Base-by-base conservation (phyloP, 2,329 filamentous ascomycete species). In the Venturia aucupariae region DNA sequence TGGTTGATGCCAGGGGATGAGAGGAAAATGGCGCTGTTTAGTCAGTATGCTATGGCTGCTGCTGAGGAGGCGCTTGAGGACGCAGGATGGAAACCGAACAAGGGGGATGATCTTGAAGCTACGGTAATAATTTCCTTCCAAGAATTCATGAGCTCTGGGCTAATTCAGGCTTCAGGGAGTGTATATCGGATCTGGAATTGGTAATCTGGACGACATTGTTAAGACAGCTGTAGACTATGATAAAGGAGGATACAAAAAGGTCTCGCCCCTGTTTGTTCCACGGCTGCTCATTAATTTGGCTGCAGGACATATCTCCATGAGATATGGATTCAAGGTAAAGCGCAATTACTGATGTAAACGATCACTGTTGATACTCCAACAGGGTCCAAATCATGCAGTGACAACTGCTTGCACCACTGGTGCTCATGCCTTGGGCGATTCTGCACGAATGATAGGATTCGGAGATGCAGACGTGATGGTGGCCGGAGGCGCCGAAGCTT, bases 381-480 rank as follows among this genome's bases (percentile, higher is more conserved):
- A 48, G 32, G 94, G 94, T 0, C 94, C 94, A 4, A 97, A 96
- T 72, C 94, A 97, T 75, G 86, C 93, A 1, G 91, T 86, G 46
- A 96, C 93, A 0, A 99, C 94, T 15, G 94, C 94, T 65, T 99
- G 94, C 74, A 97, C 94, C 0, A 99, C 94, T 0, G 94, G 94
- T 13, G 90, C 93, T 0, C 94, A 99, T 77, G 92, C 92, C 1
- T 87, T 99, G 61, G 94, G 93, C 22, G 94, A 99, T 74, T 94
- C 94, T 6, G 87, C 90, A n/a, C 86, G 93, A 22, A 90, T 97
- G 73, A 93, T 99, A 67, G 85, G 88, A n/a, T 87, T 87, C 71
- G 92, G 92, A 7, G 93, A 97, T 73, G 93, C 93, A 57, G 84
- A 96, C 74, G 88, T 97, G 64, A 97, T 99, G 92, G 78, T 99